phyloP scores from a whole-genome alignment of 2,329 filamentous ascomycete species.

The Celoporthe dispersa region DNA sequence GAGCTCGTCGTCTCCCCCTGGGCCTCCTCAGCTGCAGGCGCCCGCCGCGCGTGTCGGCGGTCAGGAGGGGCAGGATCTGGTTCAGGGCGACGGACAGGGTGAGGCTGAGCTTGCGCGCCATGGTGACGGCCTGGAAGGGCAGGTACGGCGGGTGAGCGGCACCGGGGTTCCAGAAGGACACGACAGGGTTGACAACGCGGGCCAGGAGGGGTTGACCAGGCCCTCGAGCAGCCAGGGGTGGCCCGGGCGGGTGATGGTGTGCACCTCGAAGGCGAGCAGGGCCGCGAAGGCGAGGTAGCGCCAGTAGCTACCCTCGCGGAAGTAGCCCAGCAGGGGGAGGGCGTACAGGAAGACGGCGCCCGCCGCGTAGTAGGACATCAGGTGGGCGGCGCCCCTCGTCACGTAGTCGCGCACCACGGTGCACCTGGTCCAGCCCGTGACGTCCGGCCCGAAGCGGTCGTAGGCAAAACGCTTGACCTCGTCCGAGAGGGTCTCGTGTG shows the following conservation, averaged over 20 bases:
- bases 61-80: slow-evolving; percentile 74
- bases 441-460: slow-evolving; percentile 80
- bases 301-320: slow-evolving; percentile 70
- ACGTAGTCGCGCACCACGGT: slow-evolving; percentile 75
- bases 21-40: slow-evolving; percentile 34
- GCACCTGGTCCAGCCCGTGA: slow-evolving; percentile 69
- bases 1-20: slow-evolving; percentile 50
- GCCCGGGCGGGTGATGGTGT: slow-evolving; percentile 58
- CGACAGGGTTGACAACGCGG: slow-evolving; percentile 38
- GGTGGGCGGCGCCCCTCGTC: slow-evolving; percentile 61
- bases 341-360: slow-evolving; percentile 63
- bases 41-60: slow-evolving; percentile 43
- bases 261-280: slow-evolving; percentile 61
- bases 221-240: slow-evolving; percentile 51
- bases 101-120: slow-evolving; percentile 76
- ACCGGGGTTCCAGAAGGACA: slow-evolving; percentile 42
- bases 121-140: slow-evolving; percentile 80
- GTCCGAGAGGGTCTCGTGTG: slow-evolving; percentile 81
- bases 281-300: slow-evolving; percentile 62
- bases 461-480: slow-evolving; percentile 82
- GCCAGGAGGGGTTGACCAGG: slow-evolving; percentile 50
- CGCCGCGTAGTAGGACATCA: slow-evolving; percentile 64
- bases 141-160: slow-evolving; percentile 66
- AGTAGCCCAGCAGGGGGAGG: slow-evolving; percentile 67
- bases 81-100: slow-evolving; percentile 83